Conservation (phyloP, 169 alveolate genomes). For the Besnoitia besnoiti region DNA sequence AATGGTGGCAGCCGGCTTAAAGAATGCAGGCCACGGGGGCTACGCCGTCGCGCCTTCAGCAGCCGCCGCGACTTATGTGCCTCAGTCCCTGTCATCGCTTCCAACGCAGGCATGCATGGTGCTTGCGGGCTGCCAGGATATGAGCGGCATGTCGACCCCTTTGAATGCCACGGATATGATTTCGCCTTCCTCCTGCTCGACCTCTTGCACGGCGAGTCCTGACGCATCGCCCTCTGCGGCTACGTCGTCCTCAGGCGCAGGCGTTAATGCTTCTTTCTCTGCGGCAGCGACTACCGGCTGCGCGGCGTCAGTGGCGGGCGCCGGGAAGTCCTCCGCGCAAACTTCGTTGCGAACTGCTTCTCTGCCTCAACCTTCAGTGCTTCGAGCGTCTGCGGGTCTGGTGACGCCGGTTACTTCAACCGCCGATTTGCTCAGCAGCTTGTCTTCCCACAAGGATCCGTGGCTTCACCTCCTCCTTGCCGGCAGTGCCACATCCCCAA, state of each 20-base stretch:
- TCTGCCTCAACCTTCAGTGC: background rate
- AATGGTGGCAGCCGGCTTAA: too few relatives aligned
- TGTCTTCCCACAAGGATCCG: background rate
- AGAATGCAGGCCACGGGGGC: too few relatives aligned
- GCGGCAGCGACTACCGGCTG: background rate
- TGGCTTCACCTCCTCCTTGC: background rate
- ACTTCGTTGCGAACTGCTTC: background rate
- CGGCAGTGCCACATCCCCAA: background rate
- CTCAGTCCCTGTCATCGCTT: too few relatives aligned
- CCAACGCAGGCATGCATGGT: background rate
- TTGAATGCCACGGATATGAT: background rate
- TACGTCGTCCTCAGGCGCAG: background rate
- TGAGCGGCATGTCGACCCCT: background rate
- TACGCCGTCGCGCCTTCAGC: too few relatives aligned
- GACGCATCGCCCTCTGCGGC: conserved; percentile 43
- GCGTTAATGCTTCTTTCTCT: background rate
- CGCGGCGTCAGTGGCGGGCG: background rate
- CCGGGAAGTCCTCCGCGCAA: background rate
- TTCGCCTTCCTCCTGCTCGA: conserved; percentile 27
- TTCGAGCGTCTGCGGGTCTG: background rate
- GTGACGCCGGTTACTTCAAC: background rate
- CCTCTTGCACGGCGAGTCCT: conserved; percentile 16
- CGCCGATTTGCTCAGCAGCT: background rate
- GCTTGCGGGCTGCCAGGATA: background rate
- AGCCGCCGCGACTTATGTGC: too few relatives aligned